phyloP scores from a whole-genome alignment of 2,329 filamentous ascomycete species.

The Amauroascus verrucosus region DNA sequence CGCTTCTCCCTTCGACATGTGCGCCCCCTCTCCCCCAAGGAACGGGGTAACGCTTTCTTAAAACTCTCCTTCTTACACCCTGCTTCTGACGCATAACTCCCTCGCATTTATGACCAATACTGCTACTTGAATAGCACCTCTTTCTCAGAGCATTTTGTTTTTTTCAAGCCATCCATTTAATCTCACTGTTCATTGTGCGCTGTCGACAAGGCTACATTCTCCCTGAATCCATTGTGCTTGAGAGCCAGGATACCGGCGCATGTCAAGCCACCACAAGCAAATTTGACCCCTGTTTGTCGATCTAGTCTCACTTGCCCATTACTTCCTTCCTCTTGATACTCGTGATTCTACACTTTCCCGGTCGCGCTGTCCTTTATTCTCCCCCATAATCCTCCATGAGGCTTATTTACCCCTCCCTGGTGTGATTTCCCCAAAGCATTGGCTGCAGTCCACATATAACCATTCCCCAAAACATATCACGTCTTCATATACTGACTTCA shows the following conservation, averaged over 20 bases:
- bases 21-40: neutral
- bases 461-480: neutral
- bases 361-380: constrained; percentile 1
- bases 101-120: constrained; percentile 3
- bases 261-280: neutral
- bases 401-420: constrained; percentile 10
- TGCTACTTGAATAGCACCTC: too few species aligned
- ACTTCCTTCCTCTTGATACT: neutral
- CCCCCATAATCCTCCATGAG: neutral
- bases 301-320: neutral
- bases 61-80: neutral
- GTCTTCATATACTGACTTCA: constrained; percentile 4
- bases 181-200: neutral
- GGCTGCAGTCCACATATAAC: neutral
- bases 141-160: too few species aligned
- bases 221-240: neutral
- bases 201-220: neutral
- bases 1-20: neutral
- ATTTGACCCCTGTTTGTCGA: neutral
- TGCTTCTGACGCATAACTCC: neutral
- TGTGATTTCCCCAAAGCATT: neutral
- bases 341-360: neutral
- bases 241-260: neutral
- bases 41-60: neutral
- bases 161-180: neutral